Evolutionary conservation across 2,329 filamentous ascomycete species (phyloP), one percentile per base, ranked within the genome.

Genomic region (Ophiostoma ulmi): DNA sequence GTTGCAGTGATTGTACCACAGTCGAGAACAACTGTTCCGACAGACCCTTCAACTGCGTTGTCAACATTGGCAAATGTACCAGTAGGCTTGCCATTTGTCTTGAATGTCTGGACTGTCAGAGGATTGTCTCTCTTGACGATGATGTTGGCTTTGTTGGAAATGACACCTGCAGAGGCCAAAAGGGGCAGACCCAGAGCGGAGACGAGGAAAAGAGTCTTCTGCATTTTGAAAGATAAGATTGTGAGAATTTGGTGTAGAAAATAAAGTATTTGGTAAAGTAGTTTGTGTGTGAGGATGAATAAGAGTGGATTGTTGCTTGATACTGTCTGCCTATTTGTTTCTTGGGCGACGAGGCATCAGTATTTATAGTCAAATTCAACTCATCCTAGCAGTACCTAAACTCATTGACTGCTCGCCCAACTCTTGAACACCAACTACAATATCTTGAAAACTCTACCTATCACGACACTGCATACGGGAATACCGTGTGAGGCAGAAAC

Each of bases 81-180:
- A 13, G 52, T 58, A 10, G 52, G 52, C 22, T 31, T 58, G 8
- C 52, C 52, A 13, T 26, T 26, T 14, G n/a, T 22, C 52, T 58
- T 58, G n/a, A 58, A 58, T 1, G n/a, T 31, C 22, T 58, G 52
- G 22, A 58, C 52, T 8, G 10, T 26, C n/a, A 58, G 52, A 26
- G 52, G 52, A 22, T 58, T 58, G 52, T 58, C 52, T 26, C 52
- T 26, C 52, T 58, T 58, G 3, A 58, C 52, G n/a, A 58, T 58
- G 52, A 31, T 31, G n/a, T 58, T 26, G 52, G 52, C 52, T 26
- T 14, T 58, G 52, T 11, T 26, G 22, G 10, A 26, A 22, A 58
- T 26, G n/a, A 31, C 52, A 11, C 22, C 52, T 5, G 52, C 52
- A 14, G 22, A 14, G 1, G 52, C 52, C 22, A 58, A 8, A 14